These are phyloP conservation scores for Erythrophleum ivorense DNA, from an alignment of 331 rosid species.

Conservation along the genomic window DNA sequence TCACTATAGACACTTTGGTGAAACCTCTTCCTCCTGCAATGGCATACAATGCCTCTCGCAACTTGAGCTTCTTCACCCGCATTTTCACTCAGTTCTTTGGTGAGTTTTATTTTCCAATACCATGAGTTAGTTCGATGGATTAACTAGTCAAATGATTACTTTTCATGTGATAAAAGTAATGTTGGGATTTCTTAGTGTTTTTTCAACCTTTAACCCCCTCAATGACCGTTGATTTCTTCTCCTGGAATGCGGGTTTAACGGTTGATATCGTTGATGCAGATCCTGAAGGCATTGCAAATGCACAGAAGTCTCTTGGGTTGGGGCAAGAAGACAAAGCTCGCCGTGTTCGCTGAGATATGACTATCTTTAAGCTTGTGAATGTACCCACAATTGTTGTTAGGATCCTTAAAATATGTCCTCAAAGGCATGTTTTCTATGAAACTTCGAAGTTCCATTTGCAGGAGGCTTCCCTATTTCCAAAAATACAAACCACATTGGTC, in stretches of 20 bases:
- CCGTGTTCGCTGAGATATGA: conserved; percentile 53
- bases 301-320: conserved; percentile 57
- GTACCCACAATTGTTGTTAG: too few species aligned
- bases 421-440: too few species aligned
- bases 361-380: too few species aligned
- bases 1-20: conserved; percentile 83
- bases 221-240: conserved; percentile 1
- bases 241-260: conserved; percentile 4
- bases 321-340: conserved; percentile 56
- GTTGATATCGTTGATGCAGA: conserved; percentile 39
- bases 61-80: conserved; percentile 90
- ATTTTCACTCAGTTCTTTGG: conserved; percentile 95
- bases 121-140: background rate
- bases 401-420: too few species aligned
- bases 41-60: conserved; percentile 83
- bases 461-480: too few species aligned
- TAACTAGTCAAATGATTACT: too few species aligned
- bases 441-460: too few species aligned
- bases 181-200: too few species aligned
- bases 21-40: conserved; percentile 88
- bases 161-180: too few species aligned
- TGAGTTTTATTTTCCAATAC: conserved; percentile 46
- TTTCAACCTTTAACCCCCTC: background rate
- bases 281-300: conserved; percentile 63
- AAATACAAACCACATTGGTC: too few species aligned